These are phyloP conservation scores for Phytophthora citrophthora DNA, from an alignment of 352 stramenopile genomes.

Conservation along the genomic window DNA sequence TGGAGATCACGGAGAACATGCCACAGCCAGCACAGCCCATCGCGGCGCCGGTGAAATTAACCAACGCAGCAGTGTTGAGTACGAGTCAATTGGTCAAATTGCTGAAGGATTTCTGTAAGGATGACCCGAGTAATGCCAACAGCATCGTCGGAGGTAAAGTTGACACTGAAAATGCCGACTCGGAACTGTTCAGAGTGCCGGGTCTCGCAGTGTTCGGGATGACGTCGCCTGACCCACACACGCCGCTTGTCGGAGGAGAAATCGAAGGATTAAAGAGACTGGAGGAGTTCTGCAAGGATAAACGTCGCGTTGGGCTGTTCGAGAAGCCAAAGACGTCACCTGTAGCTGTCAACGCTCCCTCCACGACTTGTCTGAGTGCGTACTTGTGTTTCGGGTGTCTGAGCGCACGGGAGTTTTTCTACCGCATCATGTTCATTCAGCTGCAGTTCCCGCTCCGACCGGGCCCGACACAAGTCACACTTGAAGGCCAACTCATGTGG, in stretches of 20 bases:
- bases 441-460: conserved; percentile 88
- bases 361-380: conserved; percentile 94
- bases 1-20: conserved; percentile 63
- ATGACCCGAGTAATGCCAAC: conserved; percentile 10
- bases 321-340: conserved; percentile 96
- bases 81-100: conserved; percentile 38
- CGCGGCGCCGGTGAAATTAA: conserved; percentile 34
- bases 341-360: conserved; percentile 78
- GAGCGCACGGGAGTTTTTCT: conserved; percentile 77
- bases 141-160: conserved; percentile 36
- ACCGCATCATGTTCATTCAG: conserved; percentile 86
- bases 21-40: conserved; percentile 58
- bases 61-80: conserved; percentile 21
- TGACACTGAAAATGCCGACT: background rate
- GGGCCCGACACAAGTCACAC: conserved; percentile 82
- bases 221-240: conserved; percentile 36
- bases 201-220: conserved; percentile 50
- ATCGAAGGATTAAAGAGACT: conserved; percentile 54
- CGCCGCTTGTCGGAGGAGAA: conserved; percentile 66
- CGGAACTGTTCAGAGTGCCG: conserved; percentile 48
- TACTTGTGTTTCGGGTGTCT: conserved; percentile 94
- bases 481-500: conserved; percentile 96
- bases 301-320: conserved; percentile 89
- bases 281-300: conserved; percentile 62
- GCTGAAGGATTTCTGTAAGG: conserved; percentile 35